These are phyloP conservation scores for Blastomyces parvus DNA, from an alignment of 2,329 filamentous ascomycete genomes.

Conservation along the genomic window DNA sequence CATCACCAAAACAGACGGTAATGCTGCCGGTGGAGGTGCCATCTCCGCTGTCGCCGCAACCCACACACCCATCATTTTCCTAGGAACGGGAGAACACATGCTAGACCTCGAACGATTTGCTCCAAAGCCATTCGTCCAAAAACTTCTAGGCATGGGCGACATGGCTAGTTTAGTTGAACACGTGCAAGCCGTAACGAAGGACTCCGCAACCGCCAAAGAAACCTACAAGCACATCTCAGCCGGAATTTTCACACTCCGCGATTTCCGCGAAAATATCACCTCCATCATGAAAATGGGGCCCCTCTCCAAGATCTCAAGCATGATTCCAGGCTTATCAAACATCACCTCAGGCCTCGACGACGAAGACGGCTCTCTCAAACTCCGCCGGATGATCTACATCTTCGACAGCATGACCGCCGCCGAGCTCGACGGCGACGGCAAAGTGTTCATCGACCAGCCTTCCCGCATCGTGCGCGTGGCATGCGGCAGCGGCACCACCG, in stretches of 20 bases:
- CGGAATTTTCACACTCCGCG: conserved; percentile 89
- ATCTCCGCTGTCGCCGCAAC: conserved; percentile 97
- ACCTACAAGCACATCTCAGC: conserved; percentile 98
- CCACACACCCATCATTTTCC: conserved; percentile 92
- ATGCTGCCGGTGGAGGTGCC: conserved; percentile 88
- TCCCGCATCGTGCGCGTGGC: conserved; percentile 88
- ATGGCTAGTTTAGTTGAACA: conserved; percentile 93
- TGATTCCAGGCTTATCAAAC: conserved; percentile 91
- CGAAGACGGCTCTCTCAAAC: conserved; percentile 83
- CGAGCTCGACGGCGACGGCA: conserved; percentile 90
- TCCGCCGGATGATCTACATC: conserved; percentile 98
- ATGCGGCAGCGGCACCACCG: conserved; percentile 77
- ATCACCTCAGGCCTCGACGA: conserved; percentile 97
- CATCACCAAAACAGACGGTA: conserved; percentile 96
- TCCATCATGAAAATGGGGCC: conserved; percentile 99
- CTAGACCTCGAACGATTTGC: conserved; percentile 88
- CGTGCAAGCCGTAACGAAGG: conserved; percentile 86
- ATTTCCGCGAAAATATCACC: conserved; percentile 85
- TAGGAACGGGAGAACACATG: conserved; percentile 96
- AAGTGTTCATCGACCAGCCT: conserved; percentile 85
- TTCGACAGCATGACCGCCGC: conserved; percentile 97
- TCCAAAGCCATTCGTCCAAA: conserved; percentile 85
- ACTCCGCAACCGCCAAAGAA: conserved; percentile 70
- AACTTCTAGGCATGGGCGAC: conserved; percentile 93
- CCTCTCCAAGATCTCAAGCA: conserved; percentile 91